Evolutionary conservation across 2,329 filamentous ascomycete species (phyloP), one percentile per base, ranked within the genome.

Genomic region (Parascedosporium putredinis): DNA sequence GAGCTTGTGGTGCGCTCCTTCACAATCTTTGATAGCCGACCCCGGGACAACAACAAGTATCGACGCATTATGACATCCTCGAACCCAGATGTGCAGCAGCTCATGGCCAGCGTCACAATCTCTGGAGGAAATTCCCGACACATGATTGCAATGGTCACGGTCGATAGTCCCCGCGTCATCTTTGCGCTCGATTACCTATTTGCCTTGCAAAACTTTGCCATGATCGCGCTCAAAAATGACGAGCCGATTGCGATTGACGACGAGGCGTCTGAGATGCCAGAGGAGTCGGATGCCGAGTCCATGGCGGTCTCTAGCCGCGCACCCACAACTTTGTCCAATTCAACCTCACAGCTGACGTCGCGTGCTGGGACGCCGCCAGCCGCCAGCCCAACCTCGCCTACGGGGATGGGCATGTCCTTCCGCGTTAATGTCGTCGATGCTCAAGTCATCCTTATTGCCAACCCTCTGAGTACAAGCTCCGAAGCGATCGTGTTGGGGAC

Each of bases 31-130:
- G 93, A 99, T 63, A 96, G 86, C 55, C 83, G 94, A n/a, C 83
- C 81, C 4, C 79, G 81, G 49, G 90, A 95, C 58, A 86, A 84
- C 4, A 98, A 96, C 71, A 96, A 95, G 62, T 99, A 94, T 74
- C 82, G 89, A 47, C 94, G 91, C 64, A 96, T 98, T 68, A 97
- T 98, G 93, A 90, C 90, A 2, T 83, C 95, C 50, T 89, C 90
- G 60, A 97, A 96, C 65, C 91, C 89, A 57, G 85, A 90, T 50
- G 89, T 93, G 43, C 90, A 97, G 64, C 94, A 99, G 59, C 90
- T 98, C 60, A 98, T 98, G 93, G 93, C 93, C 16, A 96, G 86
- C 62, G 72, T 98, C 3, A 94, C 90, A 0, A 94, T 98, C 66
- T 89, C 90, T 1, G 87, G 89, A 14, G 89, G 89, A 3, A 43